Evolutionary conservation across 208 protist genomes (phyloP).

Genomic region (Trypanosoma lewisi): DNA sequence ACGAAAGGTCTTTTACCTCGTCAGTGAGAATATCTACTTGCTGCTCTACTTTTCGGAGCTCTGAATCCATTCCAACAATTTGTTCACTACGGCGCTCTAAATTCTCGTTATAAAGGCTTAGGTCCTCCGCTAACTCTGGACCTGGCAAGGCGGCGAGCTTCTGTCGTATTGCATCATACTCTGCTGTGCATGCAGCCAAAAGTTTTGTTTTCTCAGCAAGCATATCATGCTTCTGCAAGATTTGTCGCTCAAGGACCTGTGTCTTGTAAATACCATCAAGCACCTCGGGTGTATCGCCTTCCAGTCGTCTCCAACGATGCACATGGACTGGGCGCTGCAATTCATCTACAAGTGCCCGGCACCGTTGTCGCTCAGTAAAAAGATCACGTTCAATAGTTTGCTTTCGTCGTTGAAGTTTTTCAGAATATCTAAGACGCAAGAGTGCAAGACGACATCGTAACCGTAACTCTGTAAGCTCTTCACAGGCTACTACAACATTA

Average conservation of each 20-base stretch:
- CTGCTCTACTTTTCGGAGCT: slow-evolving; percentile 54
- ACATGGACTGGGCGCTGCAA: slow-evolving; percentile 97
- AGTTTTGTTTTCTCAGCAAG: slow-evolving; percentile 83
- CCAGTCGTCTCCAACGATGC: slow-evolving; percentile 97
- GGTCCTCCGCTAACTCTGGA: slow-evolving; percentile 95
- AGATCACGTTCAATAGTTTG: slow-evolving; percentile 90
- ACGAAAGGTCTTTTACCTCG: slow-evolving; percentile 85
- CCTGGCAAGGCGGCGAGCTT: slow-evolving; percentile 93
- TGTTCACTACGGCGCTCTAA: slow-evolving; percentile 90
- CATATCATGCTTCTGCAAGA: slow-evolving; percentile 96
- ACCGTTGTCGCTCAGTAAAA: slow-evolving; percentile 85
- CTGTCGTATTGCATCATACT: slow-evolving; percentile 91
- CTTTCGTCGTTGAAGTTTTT: slow-evolving; percentile 88
- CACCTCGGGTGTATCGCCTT: slow-evolving; percentile 93
- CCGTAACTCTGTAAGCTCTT: slow-evolving; percentile 91
- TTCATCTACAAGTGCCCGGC: slow-evolving; percentile 95
- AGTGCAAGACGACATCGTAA: slow-evolving; percentile 86
- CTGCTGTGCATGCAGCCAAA: slow-evolving; percentile 88
- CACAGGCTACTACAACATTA: slow-evolving; percentile 87
- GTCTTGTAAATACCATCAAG: slow-evolving; percentile 97
- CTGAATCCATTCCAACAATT: slow-evolving; percentile 74
- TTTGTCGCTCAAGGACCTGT: slow-evolving; percentile 95
- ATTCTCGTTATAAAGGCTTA: slow-evolving; percentile 93
- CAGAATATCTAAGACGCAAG: slow-evolving; percentile 76
- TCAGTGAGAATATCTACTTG: slow-evolving; percentile 81